phyloP scores from a whole-genome alignment of 257 asterid species.

The Plantago major region DNA sequence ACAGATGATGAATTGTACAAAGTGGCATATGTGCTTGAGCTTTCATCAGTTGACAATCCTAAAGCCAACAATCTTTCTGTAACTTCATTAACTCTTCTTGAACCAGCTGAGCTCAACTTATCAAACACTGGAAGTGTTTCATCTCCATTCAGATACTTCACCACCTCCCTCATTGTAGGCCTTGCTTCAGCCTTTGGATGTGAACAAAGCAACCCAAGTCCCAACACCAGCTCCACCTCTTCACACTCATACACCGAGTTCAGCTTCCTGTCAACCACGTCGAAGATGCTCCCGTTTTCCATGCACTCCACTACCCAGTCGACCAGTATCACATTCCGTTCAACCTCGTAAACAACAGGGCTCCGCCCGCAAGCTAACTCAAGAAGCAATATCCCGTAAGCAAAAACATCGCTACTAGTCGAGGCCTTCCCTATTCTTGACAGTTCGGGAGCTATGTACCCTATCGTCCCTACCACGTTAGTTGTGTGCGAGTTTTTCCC shows the following conservation, averaged over 20 bases:
- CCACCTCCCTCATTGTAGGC: constrained; percentile 51
- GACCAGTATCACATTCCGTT: constrained; percentile 36
- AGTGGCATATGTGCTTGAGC: constrained; percentile 1
- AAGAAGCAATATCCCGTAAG: constrained; percentile 70
- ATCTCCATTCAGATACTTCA: constrained; percentile 42
- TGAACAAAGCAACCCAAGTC: constrained; percentile 67
- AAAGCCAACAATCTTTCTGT: constrained; percentile 34
- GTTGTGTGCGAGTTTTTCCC: constrained; percentile 56
- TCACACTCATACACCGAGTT: constrained; percentile 22
- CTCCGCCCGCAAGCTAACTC: constrained; percentile 63
- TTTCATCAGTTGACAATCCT: constrained; percentile 22
- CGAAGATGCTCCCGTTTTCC: constrained; percentile 35
- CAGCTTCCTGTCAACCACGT: constrained; percentile 49
- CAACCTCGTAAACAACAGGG: constrained; percentile 37
- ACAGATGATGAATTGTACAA: too few relatives aligned
- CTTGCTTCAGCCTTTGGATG: constrained; percentile 47
- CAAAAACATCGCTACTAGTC: constrained; percentile 53
- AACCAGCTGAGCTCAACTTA: constrained; percentile 29
- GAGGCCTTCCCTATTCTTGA: constrained; percentile 62
- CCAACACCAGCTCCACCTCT: constrained; percentile 56
- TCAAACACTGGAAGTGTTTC: constrained; percentile 40
- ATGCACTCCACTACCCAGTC: constrained; percentile 62
- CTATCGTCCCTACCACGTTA: constrained; percentile 75
- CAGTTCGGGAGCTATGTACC: constrained; percentile 75
- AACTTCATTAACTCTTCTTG: constrained; percentile 31